phyloP scores from a whole-genome alignment of 208 protist genomes.

The Naegleria fowleri region DNA sequence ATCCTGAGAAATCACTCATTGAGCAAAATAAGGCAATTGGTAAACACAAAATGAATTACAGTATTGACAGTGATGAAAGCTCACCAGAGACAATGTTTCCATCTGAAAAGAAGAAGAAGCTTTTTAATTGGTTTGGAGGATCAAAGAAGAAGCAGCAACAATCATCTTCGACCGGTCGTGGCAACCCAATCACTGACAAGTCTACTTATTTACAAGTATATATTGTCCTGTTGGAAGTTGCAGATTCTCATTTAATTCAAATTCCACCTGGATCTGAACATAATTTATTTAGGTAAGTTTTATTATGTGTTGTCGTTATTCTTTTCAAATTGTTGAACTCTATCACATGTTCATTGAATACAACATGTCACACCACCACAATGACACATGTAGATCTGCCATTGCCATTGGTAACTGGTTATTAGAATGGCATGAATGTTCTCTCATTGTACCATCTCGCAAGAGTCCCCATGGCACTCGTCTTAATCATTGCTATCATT shows the following conservation, averaged over 20 bases:
- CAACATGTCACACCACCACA: too few relatives aligned
- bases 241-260: neutral
- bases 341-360: too few relatives aligned
- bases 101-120: neutral
- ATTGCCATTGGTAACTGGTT: neutral
- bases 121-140: neutral
- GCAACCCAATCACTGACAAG: neutral
- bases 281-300: neutral
- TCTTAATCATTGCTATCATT: neutral
- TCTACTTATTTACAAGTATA: neutral
- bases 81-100: too few relatives aligned
- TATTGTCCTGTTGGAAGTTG: neutral
- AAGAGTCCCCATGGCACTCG: neutral
- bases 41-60: neutral
- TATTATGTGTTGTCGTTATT: too few relatives aligned
- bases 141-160: too few relatives aligned
- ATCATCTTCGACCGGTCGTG: too few relatives aligned
- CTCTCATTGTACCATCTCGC: neutral
- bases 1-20: neutral
- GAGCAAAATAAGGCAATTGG: neutral
- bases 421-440: neutral
- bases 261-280: neutral
- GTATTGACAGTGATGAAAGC: too few relatives aligned
- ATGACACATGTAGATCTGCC: neutral
- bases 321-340: too few relatives aligned